These are phyloP conservation scores for Leccinum subgranulosum DNA, from an alignment of 768 basidiomycete genomes.

Conservation along the genomic window DNA sequence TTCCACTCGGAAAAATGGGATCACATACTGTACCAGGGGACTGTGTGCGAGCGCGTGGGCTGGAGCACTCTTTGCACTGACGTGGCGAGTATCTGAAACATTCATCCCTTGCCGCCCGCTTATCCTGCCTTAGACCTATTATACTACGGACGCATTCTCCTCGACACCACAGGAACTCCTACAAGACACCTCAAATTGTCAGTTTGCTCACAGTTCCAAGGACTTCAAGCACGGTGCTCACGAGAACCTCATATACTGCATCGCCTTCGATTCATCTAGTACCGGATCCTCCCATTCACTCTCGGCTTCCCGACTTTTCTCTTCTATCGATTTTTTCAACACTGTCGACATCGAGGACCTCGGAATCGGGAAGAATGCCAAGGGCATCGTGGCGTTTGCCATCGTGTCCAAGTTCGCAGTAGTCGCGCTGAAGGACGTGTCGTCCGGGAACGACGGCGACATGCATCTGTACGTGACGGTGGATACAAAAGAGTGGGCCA, in stretches of 20 bases:
- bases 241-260: slow-evolving; percentile 80
- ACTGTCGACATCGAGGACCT: slow-evolving; percentile 71
- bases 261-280: slow-evolving; percentile 71
- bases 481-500: slow-evolving; percentile 81
- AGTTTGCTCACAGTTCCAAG: slow-evolving; percentile 84
- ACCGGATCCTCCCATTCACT: slow-evolving; percentile 42
- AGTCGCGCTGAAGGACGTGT: slow-evolving; percentile 77
- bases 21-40: slow-evolving; percentile 78
- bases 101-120: slow-evolving; percentile 2
- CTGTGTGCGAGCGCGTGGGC: slow-evolving; percentile 50
- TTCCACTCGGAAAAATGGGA: slow-evolving; percentile 87
- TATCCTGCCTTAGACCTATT: slow-evolving; percentile 65
- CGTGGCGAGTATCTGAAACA: slow-evolving; percentile 43
- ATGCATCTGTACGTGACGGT: slow-evolving; percentile 86
- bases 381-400: slow-evolving; percentile 89
- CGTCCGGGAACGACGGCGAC: slow-evolving; percentile 53
- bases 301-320: slow-evolving; percentile 69
- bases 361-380: slow-evolving; percentile 80
- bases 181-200: slow-evolving; percentile 70
- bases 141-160: slow-evolving; percentile 82
- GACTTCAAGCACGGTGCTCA: slow-evolving; percentile 81
- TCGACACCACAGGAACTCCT: slow-evolving; percentile 58
- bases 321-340: slow-evolving; percentile 82
- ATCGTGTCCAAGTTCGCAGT: slow-evolving; percentile 92
- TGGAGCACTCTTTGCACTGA: slow-evolving; percentile 67